Evolutionary conservation across 257 asterid genomes (phyloP).

Genomic region (Cordia subcordata): DNA sequence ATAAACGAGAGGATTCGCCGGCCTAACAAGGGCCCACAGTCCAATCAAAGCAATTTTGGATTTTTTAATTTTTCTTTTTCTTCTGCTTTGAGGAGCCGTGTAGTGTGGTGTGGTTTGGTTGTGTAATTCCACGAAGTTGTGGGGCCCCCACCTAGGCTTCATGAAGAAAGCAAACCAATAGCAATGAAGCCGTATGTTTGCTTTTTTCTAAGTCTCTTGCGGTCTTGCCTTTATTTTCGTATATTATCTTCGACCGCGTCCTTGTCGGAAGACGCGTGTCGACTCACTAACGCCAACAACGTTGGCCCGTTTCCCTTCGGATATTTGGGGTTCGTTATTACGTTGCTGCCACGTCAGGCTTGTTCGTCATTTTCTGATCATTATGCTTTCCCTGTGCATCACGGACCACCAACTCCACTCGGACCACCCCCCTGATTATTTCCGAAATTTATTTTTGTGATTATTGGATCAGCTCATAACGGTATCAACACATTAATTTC

Average conservation of each 20-base stretch:
- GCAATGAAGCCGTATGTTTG: constrained; percentile 47
- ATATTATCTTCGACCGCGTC: constrained; percentile 49
- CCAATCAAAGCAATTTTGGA: constrained; percentile 44
- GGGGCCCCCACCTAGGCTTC: constrained; percentile 34
- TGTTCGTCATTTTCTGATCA: constrained; percentile 1
- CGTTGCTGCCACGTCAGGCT: constrained; percentile 17
- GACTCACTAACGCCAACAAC: background rate
- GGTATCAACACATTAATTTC: too few relatives aligned
- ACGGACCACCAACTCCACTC: too few relatives aligned
- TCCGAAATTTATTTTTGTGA: too few relatives aligned
- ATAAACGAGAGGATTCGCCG: constrained; percentile 36
- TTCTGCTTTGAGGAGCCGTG: constrained; percentile 40
- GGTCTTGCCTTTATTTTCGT: too few relatives aligned
- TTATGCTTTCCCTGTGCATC: too few relatives aligned
- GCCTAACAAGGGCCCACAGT: constrained; percentile 38
- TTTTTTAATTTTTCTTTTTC: constrained; percentile 8
- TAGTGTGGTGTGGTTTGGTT: constrained; percentile 28
- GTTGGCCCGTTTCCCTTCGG: constrained; percentile 8
- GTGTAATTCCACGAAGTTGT: constrained; percentile 29
- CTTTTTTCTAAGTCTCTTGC: too few relatives aligned
- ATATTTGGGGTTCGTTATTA: background rate
- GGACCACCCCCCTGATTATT: background rate
- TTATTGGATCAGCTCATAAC: too few relatives aligned
- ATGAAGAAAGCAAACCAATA: constrained; percentile 60
- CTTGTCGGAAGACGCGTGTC: constrained; percentile 75